These are phyloP conservation scores for Daedaleopsis nitida DNA, from an alignment of 768 basidiomycete genomes.

Conservation along the genomic window DNA sequence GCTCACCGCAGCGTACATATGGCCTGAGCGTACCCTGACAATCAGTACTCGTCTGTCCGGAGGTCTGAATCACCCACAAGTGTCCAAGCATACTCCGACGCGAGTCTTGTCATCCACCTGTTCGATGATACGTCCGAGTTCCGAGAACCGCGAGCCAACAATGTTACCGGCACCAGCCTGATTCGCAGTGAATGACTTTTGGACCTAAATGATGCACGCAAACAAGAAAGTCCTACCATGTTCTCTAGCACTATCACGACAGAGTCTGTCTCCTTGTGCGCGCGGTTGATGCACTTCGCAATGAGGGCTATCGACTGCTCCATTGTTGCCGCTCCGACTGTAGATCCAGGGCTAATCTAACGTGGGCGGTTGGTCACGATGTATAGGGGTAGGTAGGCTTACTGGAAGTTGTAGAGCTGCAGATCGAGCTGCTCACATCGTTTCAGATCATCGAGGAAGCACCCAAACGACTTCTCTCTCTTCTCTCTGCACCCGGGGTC, in stretches of 20 bases:
- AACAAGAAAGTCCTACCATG: slow-evolving; percentile 55
- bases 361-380: background rate
- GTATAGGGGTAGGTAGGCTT: slow-evolving; percentile 29
- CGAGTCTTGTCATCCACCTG: slow-evolving; percentile 71
- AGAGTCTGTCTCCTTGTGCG: slow-evolving; percentile 58
- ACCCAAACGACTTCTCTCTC: slow-evolving; percentile 70
- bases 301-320: slow-evolving; percentile 65
- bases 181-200: background rate
- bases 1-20: slow-evolving; percentile 74
- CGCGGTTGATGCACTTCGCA: slow-evolving; percentile 73
- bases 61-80: slow-evolving; percentile 49
- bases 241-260: slow-evolving; percentile 78
- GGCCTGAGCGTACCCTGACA: slow-evolving; percentile 45
- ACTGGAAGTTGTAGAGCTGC: slow-evolving; percentile 85
- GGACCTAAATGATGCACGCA: background rate
- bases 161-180: slow-evolving; percentile 83
- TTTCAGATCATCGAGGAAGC: slow-evolving; percentile 81
- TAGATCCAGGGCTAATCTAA: slow-evolving; percentile 73
- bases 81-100: slow-evolving; percentile 85
- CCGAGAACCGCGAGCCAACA: slow-evolving; percentile 69
- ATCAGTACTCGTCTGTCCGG: background rate
- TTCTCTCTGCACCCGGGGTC: slow-evolving; percentile 55
- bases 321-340: slow-evolving; percentile 65
- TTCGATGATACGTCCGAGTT: slow-evolving; percentile 69
- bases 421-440: slow-evolving; percentile 79